A percentile compares a stretch with the other conserved stretches of the same genome.
Conservation (phyloP, 2,329 filamentous ascomycete genomes). For the Neofusicoccum umdonicola region DNA sequence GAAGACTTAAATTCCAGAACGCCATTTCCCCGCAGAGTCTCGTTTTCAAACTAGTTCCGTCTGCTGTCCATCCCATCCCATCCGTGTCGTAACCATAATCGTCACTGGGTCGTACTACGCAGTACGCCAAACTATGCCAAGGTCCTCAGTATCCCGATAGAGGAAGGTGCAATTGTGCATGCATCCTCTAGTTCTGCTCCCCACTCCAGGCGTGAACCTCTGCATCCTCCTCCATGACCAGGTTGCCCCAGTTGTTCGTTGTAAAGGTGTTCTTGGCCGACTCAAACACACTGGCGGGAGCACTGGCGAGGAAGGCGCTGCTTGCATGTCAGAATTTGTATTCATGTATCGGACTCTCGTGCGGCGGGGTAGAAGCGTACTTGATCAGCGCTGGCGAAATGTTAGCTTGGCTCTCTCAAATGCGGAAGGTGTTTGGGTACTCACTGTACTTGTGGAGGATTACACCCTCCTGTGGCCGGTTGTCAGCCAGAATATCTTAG, state of each 20-base stretch:
- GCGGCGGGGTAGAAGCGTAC: slow-evolving; percentile 31
- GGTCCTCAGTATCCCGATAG: background rate
- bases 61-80: background rate
- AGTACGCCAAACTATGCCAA: background rate
- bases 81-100: background rate
- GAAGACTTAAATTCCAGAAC: background rate
- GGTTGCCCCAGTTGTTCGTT: slow-evolving; percentile 59
- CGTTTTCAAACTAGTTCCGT: background rate
- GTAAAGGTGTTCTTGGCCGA: slow-evolving; percentile 54
- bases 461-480: slow-evolving; percentile 55
- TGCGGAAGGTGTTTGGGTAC: slow-evolving; percentile 29
- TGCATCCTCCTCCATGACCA: slow-evolving; percentile 74
- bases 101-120: background rate
- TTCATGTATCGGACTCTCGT: background rate
- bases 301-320: slow-evolving; percentile 76
- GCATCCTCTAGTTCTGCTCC: background rate
- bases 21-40: background rate
- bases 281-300: slow-evolving; percentile 67
- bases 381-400: slow-evolving; percentile 38
- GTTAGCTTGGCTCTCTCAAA: slow-evolving; percentile 21
- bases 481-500: background rate
- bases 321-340: background rate
- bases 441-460: slow-evolving; percentile 81
- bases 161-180: background rate
- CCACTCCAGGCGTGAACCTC: slow-evolving; percentile 47